Evolutionary conservation across 805 yeast species (phyloP).

Genomic region (Lachancea kluyveri): DNA sequence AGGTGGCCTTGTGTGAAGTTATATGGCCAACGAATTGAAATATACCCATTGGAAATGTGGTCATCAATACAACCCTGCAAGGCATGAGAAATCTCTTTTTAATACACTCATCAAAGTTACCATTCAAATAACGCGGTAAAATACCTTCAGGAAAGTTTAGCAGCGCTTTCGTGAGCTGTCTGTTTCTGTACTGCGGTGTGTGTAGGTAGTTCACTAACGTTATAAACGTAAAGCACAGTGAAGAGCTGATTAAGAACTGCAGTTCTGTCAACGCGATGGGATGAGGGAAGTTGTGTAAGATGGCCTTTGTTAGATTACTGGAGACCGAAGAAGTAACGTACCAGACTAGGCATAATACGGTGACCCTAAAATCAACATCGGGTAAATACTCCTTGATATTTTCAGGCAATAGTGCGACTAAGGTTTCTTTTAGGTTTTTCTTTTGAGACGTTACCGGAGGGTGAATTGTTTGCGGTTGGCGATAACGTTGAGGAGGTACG

Average conservation of each 20-base stretch:
- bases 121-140: conserved; percentile 28
- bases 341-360: conserved; percentile 65
- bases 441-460: not conserved
- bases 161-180: conserved; percentile 13
- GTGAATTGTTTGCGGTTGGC: conserved; percentile 5
- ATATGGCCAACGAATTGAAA: conserved; percentile 93
- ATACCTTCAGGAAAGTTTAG: conserved; percentile 31
- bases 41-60: conserved; percentile 89
- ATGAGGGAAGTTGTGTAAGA: conserved; percentile 59
- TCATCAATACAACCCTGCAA: conserved; percentile 42
- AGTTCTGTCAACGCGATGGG: conserved; percentile 88
- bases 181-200: conserved; percentile 33
- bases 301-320: conserved; percentile 73
- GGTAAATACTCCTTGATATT: conserved; percentile 22
- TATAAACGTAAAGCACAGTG: conserved; percentile 46
- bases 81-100: conserved; percentile 48
- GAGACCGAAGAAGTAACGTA: conserved; percentile 75
- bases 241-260: conserved; percentile 72
- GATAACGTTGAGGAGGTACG: conserved; percentile 11
- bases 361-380: conserved; percentile 37
- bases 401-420: conserved; percentile 11
- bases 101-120: conserved; percentile 25
- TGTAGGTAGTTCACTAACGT: conserved; percentile 35
- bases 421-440: conserved; percentile 5
- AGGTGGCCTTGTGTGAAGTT: conserved; percentile 86